Percentiles rank a stretch among this genome's conserved stretches.
Evolutionary conservation across 2,329 filamentous ascomycete species (phyloP).

Genomic region (Sclerotinia sclerotiorum): DNA sequence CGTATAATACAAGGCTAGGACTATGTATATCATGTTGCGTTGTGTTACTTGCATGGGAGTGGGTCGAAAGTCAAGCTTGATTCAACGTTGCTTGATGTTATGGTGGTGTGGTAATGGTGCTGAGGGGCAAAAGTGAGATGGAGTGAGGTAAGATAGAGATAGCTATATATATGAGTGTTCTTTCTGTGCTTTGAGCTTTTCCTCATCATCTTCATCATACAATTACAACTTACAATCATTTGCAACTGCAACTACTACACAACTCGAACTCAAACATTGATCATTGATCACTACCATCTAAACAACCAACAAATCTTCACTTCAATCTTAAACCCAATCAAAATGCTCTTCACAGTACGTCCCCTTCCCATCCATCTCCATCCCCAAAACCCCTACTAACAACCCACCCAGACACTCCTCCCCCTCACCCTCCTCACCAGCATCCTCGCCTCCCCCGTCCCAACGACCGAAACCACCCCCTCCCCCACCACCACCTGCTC

Average conservation of each 20-base stretch:
- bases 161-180: neutral
- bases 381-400: neutral
- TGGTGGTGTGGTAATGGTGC: conserved; percentile 4
- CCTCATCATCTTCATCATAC: neutral
- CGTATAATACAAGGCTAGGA: neutral
- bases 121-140: neutral
- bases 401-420: neutral
- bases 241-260: neutral
- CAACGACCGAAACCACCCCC: neutral
- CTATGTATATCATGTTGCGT: conserved; percentile 14
- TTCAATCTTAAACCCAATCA: neutral
- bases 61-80: neutral
- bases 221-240: neutral
- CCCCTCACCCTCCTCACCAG: conserved; percentile 10
- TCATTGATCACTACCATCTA: neutral
- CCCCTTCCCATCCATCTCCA: neutral
- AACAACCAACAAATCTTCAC: neutral
- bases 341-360: conserved; percentile 22
- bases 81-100: conserved; percentile 15
- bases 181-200: neutral
- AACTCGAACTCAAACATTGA: neutral
- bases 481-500: neutral
- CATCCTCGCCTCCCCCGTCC: conserved; percentile 3
- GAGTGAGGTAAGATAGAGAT: conserved; percentile 4
- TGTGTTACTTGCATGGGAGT: neutral